Base-by-base conservation (phyloP, 371 early-diverging fungal genomes). In the Sanchytrium tribonematis region DNA sequence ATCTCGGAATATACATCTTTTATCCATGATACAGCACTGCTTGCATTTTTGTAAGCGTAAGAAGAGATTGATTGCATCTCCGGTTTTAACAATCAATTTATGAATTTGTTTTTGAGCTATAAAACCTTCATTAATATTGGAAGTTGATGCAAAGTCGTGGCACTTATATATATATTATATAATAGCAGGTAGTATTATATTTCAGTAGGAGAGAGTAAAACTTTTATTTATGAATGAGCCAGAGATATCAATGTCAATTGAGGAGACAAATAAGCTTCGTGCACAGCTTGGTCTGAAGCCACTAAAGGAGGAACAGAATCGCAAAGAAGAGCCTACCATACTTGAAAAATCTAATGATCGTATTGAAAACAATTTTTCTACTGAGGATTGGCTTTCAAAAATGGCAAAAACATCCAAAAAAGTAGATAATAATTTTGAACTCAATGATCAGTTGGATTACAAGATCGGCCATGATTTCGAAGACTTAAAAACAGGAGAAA, bases 1-100 rank as follows among this genome's bases (percentile, higher is more conserved):
- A 98, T 84, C 74, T 92, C 94, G 71, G 86, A 91, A 80, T 96
- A 97, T 75, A 98, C 86, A 72, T 86, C 88, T 72, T 86, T 83
- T 30, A 97, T 89, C 17, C 90, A 83, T 28, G 86, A 86, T 68
- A 83, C 80, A 22, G 81, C 75, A 17, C 65, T 69, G 28, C 69
- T n/a, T n/a, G n/a, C n/a, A n/a, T n/a, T n/a, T n/a, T n/a, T n/a
- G n/a, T n/a, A n/a, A n/a, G n/a, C n/a, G n/a, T n/a, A n/a, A n/a
- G n/a, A n/a, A n/a, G n/a, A n/a, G n/a, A n/a, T n/a, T n/a, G n/a
- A n/a, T n/a, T n/a, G n/a, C n/a, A n/a, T n/a, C n/a, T n/a, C n/a
- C n/a, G n/a, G n/a, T n/a, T n/a, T n/a, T n/a, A n/a, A n/a, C n/a
- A n/a, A n/a, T n/a, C n/a, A n/a, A n/a, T n/a, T n/a, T n/a, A n/a